Evolutionary conservation across 2,329 filamentous ascomycete genomes (phyloP).

Genomic region (Penicillium glabrum): DNA sequence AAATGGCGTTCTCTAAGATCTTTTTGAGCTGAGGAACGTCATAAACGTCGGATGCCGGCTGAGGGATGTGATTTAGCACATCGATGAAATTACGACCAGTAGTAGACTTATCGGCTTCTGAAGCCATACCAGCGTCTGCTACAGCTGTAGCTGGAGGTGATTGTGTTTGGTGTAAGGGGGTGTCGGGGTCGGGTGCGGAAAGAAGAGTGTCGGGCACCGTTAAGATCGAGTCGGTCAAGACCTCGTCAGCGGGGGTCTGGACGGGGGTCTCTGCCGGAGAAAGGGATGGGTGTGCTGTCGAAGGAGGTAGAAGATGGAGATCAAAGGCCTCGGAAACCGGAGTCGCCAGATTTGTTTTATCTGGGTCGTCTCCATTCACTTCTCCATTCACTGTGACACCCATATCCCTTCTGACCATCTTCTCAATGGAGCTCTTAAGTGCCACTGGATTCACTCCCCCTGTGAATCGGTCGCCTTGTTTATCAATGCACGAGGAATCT

Average conservation of each 20-base stretch:
- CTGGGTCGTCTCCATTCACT: neutral
- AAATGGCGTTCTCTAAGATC: constrained; percentile 9
- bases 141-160: constrained; percentile 4
- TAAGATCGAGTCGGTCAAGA: constrained; percentile 1
- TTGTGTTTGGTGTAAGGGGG: constrained; percentile 1
- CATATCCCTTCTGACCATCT: neutral
- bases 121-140: constrained; percentile 4
- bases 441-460: neutral
- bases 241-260: constrained; percentile 3
- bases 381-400: neutral
- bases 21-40: constrained; percentile 14
- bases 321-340: constrained; percentile 12
- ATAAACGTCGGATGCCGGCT: constrained; percentile 11
- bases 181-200: constrained; percentile 2
- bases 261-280: constrained; percentile 6
- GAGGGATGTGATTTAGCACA: constrained; percentile 12
- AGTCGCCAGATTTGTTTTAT: constrained; percentile 9
- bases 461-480: neutral
- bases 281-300: constrained; percentile 2
- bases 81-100: constrained; percentile 6
- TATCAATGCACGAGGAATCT: constrained; percentile 6
- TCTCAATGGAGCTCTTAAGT: constrained; percentile 7
- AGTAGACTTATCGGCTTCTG: neutral
- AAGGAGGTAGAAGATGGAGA: neutral
- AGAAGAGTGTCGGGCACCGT: constrained; percentile 2